Evolutionary conservation across 306 rosid species (phyloP).

Genomic region (Sesbania bispinosa): DNA sequence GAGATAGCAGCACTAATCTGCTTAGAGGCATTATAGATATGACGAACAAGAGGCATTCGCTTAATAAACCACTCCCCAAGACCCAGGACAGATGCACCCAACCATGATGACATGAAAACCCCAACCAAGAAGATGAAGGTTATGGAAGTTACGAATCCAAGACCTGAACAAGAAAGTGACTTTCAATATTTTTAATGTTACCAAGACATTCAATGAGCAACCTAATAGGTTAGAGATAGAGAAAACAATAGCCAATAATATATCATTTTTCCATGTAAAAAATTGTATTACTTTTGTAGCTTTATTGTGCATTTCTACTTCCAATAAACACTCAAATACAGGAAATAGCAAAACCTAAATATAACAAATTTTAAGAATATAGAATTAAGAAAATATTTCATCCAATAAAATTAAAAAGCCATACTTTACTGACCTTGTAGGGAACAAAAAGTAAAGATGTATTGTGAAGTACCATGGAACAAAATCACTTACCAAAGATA

Average conservation of each 20-base stretch:
- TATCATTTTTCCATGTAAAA: background rate
- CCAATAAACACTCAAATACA: background rate
- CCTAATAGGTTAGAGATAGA: background rate
- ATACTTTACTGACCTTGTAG: background rate
- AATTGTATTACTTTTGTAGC: background rate
- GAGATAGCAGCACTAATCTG: conserved; percentile 96
- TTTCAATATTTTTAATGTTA: conserved; percentile 17
- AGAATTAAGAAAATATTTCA: background rate
- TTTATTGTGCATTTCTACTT: background rate
- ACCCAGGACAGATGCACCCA: conserved; percentile 95
- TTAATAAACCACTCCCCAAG: conserved; percentile 99
- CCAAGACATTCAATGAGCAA: background rate
- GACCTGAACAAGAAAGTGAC: conserved; percentile 56
- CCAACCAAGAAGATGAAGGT: conserved; percentile 92
- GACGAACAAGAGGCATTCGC: conserved; percentile 95
- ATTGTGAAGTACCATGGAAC: conserved; percentile 36
- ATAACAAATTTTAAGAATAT: background rate
- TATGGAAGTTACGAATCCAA: conserved; percentile 89
- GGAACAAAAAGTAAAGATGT: background rate
- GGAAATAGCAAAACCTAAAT: background rate
- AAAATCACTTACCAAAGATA: conserved; percentile 72
- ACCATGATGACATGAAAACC: conserved; percentile 98
- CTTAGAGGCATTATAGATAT: conserved; percentile 92
- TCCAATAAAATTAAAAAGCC: background rate
- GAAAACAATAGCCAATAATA: background rate